Conservation (phyloP, 805 yeast genomes). For the Lipomyces chichibuensis region DNA sequence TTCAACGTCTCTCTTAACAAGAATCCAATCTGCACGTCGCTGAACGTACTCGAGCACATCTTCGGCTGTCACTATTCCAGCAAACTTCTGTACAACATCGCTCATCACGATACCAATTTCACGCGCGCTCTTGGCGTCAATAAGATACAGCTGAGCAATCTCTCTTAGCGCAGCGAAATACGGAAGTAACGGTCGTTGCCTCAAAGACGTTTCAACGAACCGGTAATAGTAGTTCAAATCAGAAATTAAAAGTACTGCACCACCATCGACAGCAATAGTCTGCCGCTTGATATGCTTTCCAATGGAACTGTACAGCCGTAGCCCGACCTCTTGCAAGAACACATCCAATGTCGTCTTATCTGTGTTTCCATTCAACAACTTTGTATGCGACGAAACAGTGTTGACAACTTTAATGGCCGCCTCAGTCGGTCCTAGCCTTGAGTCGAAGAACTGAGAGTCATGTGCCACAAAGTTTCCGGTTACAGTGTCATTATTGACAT, state of each 20-base stretch:
- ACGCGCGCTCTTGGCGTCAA: constrained; percentile 72
- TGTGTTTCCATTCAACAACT: constrained; percentile 74
- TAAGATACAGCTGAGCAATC: constrained; percentile 80
- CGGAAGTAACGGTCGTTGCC: constrained; percentile 62
- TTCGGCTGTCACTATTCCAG: constrained; percentile 88
- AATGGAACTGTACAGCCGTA: constrained; percentile 74
- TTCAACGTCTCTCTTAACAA: constrained; percentile 78
- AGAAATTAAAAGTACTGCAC: constrained; percentile 57
- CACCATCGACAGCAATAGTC: constrained; percentile 78
- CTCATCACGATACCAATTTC: constrained; percentile 82
- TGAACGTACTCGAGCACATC: constrained; percentile 93
- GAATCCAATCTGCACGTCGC: constrained; percentile 82
- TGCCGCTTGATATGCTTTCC: constrained; percentile 76
- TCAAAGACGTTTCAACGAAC: constrained; percentile 57
- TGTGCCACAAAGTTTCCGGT: constrained; percentile 1
- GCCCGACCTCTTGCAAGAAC: constrained; percentile 91
- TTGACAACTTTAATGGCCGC: constrained; percentile 68
- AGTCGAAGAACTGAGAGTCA: constrained; percentile 8
- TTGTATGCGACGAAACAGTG: constrained; percentile 70
- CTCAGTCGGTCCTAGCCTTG: constrained; percentile 55
- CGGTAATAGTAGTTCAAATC: constrained; percentile 80
- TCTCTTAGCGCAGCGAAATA: constrained; percentile 78
- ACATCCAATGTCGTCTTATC: constrained; percentile 88
- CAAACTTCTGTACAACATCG: constrained; percentile 73
- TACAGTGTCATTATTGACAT: constrained; percentile 16